Conservation (phyloP, 2,329 filamentous ascomycete genomes). For the Sporothrix variecibatus region DNA sequence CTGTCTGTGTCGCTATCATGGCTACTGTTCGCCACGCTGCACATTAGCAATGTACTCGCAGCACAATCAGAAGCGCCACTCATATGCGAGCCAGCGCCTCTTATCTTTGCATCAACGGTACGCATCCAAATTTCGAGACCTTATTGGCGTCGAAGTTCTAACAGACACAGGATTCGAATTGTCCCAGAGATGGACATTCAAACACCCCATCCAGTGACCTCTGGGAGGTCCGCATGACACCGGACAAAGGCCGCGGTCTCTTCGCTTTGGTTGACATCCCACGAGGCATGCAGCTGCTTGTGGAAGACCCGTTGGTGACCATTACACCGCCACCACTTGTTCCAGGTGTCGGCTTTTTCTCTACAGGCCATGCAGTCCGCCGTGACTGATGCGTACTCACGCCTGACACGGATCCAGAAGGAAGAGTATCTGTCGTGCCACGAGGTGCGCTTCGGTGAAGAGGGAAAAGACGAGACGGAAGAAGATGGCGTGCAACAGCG, state of each 20-base stretch:
- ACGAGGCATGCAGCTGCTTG: conserved; percentile 44
- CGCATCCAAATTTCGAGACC: background rate
- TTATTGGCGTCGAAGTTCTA: background rate
- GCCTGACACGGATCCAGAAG: conserved; percentile 35
- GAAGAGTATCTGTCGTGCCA: conserved; percentile 37
- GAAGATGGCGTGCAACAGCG: background rate
- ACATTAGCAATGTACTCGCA: background rate
- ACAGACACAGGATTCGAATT: background rate
- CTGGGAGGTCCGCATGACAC: conserved; percentile 30
- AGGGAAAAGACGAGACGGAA: conserved; percentile 29
- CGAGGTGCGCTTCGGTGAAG: conserved; percentile 33
- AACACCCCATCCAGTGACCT: background rate
- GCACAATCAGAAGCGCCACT: background rate
- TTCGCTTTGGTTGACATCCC: conserved; percentile 42
- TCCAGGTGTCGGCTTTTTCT: conserved; percentile 36
- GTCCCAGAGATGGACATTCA: background rate
- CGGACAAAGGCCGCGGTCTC: conserved; percentile 46
- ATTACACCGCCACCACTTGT: conserved; percentile 35
- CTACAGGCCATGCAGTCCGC: conserved; percentile 39
- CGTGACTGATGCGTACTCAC: conserved; percentile 34
- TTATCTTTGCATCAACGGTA: background rate
- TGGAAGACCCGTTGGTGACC: conserved; percentile 43
- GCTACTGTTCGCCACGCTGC: background rate
- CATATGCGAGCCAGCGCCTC: background rate
- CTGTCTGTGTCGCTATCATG: background rate